A percentile compares a stretch with the other conserved stretches of the same genome.
phyloP scores from a whole-genome alignment of 1,284 basidiomycete genomes.

The Irpex sp. region DNA sequence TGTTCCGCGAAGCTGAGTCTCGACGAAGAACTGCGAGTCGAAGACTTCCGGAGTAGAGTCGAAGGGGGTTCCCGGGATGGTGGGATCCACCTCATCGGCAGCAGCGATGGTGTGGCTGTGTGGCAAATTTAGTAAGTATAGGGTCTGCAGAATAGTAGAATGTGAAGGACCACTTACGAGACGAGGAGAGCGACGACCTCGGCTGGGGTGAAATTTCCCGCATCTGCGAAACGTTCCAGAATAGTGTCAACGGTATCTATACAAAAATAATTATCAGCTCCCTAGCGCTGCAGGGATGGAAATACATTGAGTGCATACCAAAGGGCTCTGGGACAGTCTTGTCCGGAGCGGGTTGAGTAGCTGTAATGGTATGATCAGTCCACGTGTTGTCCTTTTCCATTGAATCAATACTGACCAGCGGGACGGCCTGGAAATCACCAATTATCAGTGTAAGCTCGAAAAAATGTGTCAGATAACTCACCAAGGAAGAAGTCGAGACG shows the following conservation, averaged over 20 bases:
- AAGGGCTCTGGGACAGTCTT: constrained; percentile 36
- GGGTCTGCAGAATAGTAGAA: neutral
- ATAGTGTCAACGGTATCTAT: constrained; percentile 16
- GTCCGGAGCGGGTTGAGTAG: constrained; percentile 32
- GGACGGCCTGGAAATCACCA: neutral
- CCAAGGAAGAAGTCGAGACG: constrained; percentile 35
- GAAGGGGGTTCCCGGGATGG: constrained; percentile 33
- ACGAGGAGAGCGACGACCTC: constrained; percentile 35
- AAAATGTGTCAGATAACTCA: neutral
- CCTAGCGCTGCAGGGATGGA: too few relatives aligned
- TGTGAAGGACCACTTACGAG: constrained; percentile 26
- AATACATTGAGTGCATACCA: constrained; percentile 12
- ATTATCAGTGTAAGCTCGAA: neutral
- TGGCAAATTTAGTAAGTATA: neutral
- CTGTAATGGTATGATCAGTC: constrained; percentile 14
- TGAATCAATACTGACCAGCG: neutral
- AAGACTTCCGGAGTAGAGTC: constrained; percentile 40
- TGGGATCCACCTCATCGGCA: constrained; percentile 33
- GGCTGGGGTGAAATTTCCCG: constrained; percentile 28
- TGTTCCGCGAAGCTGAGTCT: constrained; percentile 43
- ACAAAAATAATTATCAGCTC: neutral
- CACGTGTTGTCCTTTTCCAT: neutral
- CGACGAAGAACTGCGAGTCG: constrained; percentile 50
- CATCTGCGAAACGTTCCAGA: constrained; percentile 18
- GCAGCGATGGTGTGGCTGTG: constrained; percentile 34